phyloP scores from a whole-genome alignment of 805 yeast genomes.

The Pichia deserticola region DNA sequence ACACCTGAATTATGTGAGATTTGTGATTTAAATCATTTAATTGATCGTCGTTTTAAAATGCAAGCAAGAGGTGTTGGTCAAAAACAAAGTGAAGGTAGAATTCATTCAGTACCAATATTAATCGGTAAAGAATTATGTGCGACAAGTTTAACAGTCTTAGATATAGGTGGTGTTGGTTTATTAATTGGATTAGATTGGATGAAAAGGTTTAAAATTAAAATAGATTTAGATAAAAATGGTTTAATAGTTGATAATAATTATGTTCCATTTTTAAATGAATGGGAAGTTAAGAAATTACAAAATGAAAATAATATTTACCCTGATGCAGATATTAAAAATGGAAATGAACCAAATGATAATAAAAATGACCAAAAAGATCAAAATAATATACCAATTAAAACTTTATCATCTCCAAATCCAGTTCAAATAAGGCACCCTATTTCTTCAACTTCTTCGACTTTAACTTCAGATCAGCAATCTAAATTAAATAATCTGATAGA shows the following conservation, averaged over 20 bases:
- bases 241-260: slow-evolving; percentile 47
- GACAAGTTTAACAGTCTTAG: slow-evolving; percentile 65
- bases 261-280: slow-evolving; percentile 14
- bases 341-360: background rate
- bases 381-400: background rate
- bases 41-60: slow-evolving; percentile 76
- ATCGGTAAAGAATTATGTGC: slow-evolving; percentile 61
- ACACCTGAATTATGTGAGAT: slow-evolving; percentile 69
- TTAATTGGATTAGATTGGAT: slow-evolving; percentile 88
- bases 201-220: slow-evolving; percentile 74
- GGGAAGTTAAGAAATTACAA: slow-evolving; percentile 12
- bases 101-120: slow-evolving; percentile 82
- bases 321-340: background rate
- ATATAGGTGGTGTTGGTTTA: slow-evolving; percentile 57
- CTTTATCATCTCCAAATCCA: background rate
- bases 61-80: slow-evolving; percentile 89
- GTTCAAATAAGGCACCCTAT: slow-evolving; percentile 6
- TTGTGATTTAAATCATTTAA: slow-evolving; percentile 60
- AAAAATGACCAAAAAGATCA: background rate
- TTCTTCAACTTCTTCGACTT: slow-evolving; percentile 9
- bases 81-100: slow-evolving; percentile 68
- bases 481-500: slow-evolving; percentile 41
- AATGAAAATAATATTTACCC: slow-evolving; percentile 17
- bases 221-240: slow-evolving; percentile 62
- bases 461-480: slow-evolving; percentile 15